Base-by-base conservation (phyloP, 352 stramenopile genomes). In the Globisporangium polare region DNA sequence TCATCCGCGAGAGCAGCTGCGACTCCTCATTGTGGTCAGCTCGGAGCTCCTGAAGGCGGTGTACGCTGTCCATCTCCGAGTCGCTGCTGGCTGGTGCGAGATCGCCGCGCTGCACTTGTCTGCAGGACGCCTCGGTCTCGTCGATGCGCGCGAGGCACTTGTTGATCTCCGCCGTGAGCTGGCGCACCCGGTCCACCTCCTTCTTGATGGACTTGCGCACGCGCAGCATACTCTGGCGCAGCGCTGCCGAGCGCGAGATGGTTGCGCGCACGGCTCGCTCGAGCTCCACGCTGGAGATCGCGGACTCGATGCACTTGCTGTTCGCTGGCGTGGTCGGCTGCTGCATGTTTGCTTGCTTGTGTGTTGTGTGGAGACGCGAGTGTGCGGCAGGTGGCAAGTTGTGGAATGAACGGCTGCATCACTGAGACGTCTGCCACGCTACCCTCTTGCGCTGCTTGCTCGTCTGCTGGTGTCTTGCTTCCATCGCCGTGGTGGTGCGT, bases 1-100 rank as follows among this genome's bases (percentile, higher is more conserved):
- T 65, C 59, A 65, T 65, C 41, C 51, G 66, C 18, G 77, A 33
- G 43, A 65, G 59, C 51, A 65, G 41, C 51, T 65, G 59, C 5
- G 59, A 60, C 51, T 65, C 59, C n/a, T 65, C 59, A 13, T 60
- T 52, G 29, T 33, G 59, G 29, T 65, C 59, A 2, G 59, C 29
- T 15, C 55, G 50, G 18, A 65, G 59, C 51, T 65, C 59, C 41
- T 65, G 37, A 20, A 65, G 59, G 50, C 59, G 41, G 41, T 51
- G 43, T n/a, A 53, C 59, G 35, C 59, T 53, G 59, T 65, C 51
- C 39, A 59, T 47, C 17, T 65, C 37, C 8, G 51, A 29, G 5
- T 42, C 41, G 26, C 41, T 29, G 39, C 59, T 65, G 27, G 22
- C 29, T 22, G 59, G 33, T 12, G 59, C 59, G 22, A 46, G 59